Percentiles rank a stretch among this genome's conserved stretches.
phyloP scores from a whole-genome alignment of 179 eudicot species.

The Heliamphora pulchella region DNA sequence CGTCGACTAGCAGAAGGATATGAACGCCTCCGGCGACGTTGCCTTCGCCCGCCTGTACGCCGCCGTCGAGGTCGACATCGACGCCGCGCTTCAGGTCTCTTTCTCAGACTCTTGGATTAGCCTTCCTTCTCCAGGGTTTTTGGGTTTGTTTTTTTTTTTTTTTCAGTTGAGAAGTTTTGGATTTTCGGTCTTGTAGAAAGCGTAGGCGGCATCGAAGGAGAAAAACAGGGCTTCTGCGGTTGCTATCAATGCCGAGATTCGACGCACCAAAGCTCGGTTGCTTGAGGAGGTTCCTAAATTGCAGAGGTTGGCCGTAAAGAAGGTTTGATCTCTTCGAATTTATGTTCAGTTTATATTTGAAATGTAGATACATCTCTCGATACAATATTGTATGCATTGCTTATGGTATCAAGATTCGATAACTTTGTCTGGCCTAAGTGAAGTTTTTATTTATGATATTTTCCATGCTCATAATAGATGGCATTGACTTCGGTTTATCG shows the following conservation, averaged over 20 bases:
- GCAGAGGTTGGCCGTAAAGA: conserved; percentile 74
- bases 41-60: conserved; percentile 79
- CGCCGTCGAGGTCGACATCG: conserved; percentile 63
- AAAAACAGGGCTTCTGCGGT: conserved; percentile 61
- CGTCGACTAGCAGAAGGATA: conserved; percentile 50
- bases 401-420: not conserved
- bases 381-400: not conserved
- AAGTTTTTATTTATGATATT: not conserved
- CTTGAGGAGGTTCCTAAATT: conserved; percentile 69
- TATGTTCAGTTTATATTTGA: not conserved
- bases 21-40: conserved; percentile 68
- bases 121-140: conserved; percentile 9
- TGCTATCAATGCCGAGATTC: conserved; percentile 81
- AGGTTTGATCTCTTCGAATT: conserved; percentile 33
- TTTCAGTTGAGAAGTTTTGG: not conserved
- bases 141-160: not conserved
- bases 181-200: conserved; percentile 37
- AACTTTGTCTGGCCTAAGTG: not conserved
- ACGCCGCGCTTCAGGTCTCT: conserved; percentile 54
- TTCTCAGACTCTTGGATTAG: not conserved
- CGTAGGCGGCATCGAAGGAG: conserved; percentile 56
- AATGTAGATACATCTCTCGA: not conserved
- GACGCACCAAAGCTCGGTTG: conserved; percentile 60
- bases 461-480: not conserved
- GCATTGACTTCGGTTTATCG: not conserved